Evolutionary conservation across 2,329 filamentous ascomycete genomes (phyloP).

Genomic region (Spiromastix sp.): DNA sequence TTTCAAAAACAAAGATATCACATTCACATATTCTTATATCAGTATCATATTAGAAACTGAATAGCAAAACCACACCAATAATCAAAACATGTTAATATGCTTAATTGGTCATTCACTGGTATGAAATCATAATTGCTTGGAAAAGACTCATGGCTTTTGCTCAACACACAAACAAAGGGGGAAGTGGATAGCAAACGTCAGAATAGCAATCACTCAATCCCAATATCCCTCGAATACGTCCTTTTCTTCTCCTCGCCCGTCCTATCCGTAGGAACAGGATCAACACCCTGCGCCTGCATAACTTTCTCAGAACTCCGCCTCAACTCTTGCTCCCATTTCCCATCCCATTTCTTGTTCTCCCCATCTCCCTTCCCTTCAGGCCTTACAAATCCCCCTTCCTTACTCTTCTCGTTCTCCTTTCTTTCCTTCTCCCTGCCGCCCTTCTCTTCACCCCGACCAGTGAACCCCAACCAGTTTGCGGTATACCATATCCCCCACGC

Average conservation of each 20-base stretch:
- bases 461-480: constrained; percentile 12
- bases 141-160: no score
- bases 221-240: background rate
- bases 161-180: background rate
- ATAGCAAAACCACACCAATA: no score
- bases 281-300: background rate
- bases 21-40: no score
- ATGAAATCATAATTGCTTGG: no score
- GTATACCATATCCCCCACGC: constrained; percentile 45
- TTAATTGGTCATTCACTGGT: no score
- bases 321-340: constrained; percentile 1
- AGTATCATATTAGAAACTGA: no score
- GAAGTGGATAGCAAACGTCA: background rate
- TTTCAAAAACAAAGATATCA: no score
- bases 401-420: no score
- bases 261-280: background rate
- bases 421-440: no score
- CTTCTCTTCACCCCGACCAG: no score
- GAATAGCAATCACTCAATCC: background rate
- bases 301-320: background rate
- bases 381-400: background rate
- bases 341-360: constrained; percentile 6
- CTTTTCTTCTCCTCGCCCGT: background rate
- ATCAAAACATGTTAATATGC: no score
- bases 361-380: constrained; percentile 2